Evolutionary conservation across 495 filamentous ascomycete genomes (phyloP), one percentile per base, ranked within the genome.

Genomic region (Aspergillus cavernicola): DNA sequence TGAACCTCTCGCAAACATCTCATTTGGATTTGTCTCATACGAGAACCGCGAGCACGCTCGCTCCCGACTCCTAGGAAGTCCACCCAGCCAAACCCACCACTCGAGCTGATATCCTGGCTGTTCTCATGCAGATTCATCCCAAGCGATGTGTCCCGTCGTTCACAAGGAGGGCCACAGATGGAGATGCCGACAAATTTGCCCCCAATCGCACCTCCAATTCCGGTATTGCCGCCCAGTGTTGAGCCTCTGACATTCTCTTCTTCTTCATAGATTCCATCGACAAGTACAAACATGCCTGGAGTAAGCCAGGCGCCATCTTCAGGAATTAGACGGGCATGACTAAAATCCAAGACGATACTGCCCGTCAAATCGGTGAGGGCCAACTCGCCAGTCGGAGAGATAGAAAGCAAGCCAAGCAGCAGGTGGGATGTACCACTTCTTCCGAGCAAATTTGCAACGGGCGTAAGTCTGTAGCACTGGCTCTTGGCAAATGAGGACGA

Each of bases 201-300:
- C 13, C 90, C 90, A 58, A 97, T 90, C 12, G 85, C 87, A 16
- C 92, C 91, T 16, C 92, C 92, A 26, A 97, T 81, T 13, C 91
- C 91, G 26, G 82, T 84, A 56, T 81, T 86, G 9, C 85, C 82
- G 26, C 87, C 87, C 0, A 95, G 74, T 1, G 82, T 83, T 9
- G 80, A 83, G 8, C 84, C 83, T 29, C 71, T 68, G 23, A 80
- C 78, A 59, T 83, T 82, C 50, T 87, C 87, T 60, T 95, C 90
- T 66, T 97, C 93, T 68, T 96, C 91, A 63, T 97, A 98, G 18
- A 90, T 80, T 2, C 93, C 93, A 62, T 97, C 95, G 6, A 97
- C 82, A 23, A 97, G 76, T 3, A 97, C 87, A 52, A 98, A 89
- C 89, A 96, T 96, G 2, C 93, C 93, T 0, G 93, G 92, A 0